Evolutionary conservation across 768 basidiomycete genomes (phyloP).

Genomic region (Lyophyllum semitale): DNA sequence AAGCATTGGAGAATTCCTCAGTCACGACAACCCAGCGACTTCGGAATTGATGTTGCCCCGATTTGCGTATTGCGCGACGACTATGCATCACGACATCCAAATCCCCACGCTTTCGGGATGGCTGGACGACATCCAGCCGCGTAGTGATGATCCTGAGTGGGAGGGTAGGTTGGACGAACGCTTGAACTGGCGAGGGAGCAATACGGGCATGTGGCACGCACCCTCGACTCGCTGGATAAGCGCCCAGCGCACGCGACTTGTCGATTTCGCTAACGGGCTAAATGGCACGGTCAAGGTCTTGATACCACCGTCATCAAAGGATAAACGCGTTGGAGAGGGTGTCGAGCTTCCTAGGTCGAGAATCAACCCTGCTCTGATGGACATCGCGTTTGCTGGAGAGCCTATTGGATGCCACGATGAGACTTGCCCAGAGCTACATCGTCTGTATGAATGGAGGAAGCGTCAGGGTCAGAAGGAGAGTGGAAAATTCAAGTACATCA

Average conservation of each 20-base stretch:
- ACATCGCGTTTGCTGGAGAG: constrained; percentile 50
- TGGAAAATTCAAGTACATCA: constrained; percentile 52
- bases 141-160: constrained; percentile 55
- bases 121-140: constrained; percentile 29
- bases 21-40: constrained; percentile 31
- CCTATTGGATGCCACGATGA: constrained; percentile 38
- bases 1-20: constrained; percentile 42
- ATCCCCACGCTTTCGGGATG: constrained; percentile 38
- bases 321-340: constrained; percentile 31
- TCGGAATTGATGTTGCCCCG: constrained; percentile 34
- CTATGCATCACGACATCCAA: constrained; percentile 48
- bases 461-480: constrained; percentile 39
- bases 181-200: constrained; percentile 64
- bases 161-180: constrained; percentile 53
- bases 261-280: constrained; percentile 34
- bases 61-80: constrained; percentile 43
- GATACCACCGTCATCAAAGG: constrained; percentile 15
- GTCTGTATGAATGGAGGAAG: constrained; percentile 45
- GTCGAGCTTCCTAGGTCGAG: constrained; percentile 22
- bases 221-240: constrained; percentile 37
- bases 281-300: constrained; percentile 34
- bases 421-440: constrained; percentile 39
- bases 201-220: constrained; percentile 54
- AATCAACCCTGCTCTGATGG: constrained; percentile 49
- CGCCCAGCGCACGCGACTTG: constrained; percentile 42